Conservation (phyloP, 371 early-diverging fungal species). For the Mortierella sp. region DNA sequence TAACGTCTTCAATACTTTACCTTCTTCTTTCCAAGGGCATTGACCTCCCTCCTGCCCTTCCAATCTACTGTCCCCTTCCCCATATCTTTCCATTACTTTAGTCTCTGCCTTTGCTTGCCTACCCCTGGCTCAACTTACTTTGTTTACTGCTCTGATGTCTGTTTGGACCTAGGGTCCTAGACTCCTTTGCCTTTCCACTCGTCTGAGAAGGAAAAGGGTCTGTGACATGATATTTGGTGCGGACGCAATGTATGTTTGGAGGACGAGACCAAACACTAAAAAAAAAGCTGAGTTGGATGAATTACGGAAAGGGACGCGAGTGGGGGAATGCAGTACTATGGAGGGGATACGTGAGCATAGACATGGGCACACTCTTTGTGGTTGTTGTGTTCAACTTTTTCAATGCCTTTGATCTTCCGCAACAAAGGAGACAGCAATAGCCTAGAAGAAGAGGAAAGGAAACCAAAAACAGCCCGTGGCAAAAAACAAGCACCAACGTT, state of each 20-base stretch:
- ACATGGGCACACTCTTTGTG: neutral
- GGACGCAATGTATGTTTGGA: neutral
- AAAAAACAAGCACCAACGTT: too few relatives aligned
- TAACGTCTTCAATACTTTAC: neutral
- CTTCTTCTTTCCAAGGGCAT: neutral
- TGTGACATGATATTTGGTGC: neutral
- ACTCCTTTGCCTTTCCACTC: neutral
- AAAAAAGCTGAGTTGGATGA: conserved; percentile 9
- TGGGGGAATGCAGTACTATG: conserved; percentile 20
- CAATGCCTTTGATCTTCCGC: neutral
- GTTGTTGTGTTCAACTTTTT: neutral
- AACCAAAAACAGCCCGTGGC: neutral
- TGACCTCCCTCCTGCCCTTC: neutral
- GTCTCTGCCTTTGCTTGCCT: neutral
- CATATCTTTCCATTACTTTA: neutral
- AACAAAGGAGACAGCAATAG: neutral
- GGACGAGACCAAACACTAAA: neutral
- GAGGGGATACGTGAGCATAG: conserved; percentile 1
- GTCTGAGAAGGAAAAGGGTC: neutral
- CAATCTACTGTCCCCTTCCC: too few relatives aligned
- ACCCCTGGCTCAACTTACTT: neutral
- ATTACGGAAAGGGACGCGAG: conserved; percentile 24
- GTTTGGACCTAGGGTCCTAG: neutral
- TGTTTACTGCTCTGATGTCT: neutral
- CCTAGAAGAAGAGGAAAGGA: neutral